phyloP scores from a whole-genome alignment of 2,329 filamentous ascomycete genomes.

The Xylaria sp. region DNA sequence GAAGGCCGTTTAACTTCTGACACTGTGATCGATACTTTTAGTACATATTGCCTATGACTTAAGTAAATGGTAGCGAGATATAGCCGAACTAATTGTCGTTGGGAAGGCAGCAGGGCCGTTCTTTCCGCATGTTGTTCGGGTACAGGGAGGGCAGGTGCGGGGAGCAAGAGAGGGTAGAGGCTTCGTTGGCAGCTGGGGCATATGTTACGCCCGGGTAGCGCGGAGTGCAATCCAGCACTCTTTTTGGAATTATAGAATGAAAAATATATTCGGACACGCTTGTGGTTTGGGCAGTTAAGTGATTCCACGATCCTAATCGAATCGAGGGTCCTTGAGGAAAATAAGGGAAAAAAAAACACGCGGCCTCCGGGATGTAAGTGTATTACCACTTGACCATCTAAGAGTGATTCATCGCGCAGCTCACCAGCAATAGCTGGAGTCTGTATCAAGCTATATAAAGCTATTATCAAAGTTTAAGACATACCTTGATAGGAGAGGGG shows the following conservation, averaged over 20 bases:
- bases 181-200: too few species aligned
- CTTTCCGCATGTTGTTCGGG: not conserved
- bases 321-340: not conserved
- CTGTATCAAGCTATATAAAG: too few species aligned
- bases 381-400: conserved; percentile 8
- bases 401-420: not conserved
- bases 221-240: too few species aligned
- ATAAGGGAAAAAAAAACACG: not conserved
- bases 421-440: too few species aligned
- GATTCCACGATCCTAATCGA: too few species aligned
- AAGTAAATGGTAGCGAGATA: not conserved
- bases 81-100: not conserved
- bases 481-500: too few species aligned
- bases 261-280: too few species aligned
- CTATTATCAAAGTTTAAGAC: too few species aligned
- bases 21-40: not conserved
- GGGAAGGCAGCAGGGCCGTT: not conserved
- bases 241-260: too few species aligned
- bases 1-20: conserved; percentile 21
- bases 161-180: too few species aligned
- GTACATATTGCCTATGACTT: not conserved
- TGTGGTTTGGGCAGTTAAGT: too few species aligned
- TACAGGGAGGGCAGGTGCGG: not conserved
- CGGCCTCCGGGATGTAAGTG: not conserved
- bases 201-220: too few species aligned